Evolutionary conservation across 371 early-diverging fungal genomes (phyloP), one percentile per base, ranked within the genome.

Genomic region (Coemansia sp.): DNA sequence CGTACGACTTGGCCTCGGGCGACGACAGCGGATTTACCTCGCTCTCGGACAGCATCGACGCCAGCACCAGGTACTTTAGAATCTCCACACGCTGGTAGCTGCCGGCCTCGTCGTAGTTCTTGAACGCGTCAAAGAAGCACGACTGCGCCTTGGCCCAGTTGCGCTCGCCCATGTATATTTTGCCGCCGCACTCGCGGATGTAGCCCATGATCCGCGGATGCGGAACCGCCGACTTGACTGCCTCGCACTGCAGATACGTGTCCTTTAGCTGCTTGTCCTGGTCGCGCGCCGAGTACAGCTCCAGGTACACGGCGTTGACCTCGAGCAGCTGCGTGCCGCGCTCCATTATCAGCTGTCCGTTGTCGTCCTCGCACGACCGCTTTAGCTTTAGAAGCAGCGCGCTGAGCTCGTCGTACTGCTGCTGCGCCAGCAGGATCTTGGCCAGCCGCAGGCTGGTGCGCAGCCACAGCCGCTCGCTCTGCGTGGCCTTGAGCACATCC

Each of bases 51-150:
- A 98, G 76, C 95, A 98, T 95, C 72, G 92, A 94, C 8, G 95
- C 93, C 59, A 98, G 71, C 0, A 96, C 94, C 49, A 96, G 81
- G 73, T 97, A 95, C 88, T 95, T 95, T 45, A 97, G 83, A 38
- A 94, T 93, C 64, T 89, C 90, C 50, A 96, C 92, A 59, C 98
- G 90, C 68, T 93, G 94, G 10, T 84, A 85, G 66, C 90, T 91
- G 38, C 96, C 98, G 0, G 98, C 95, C 79, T 98, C 98, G 70
- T 96, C 96, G 76, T 95, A 98, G 73, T 92, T 93, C 62, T 93
- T 94, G 82, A 98, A 98, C 1, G 96, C 91, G 62, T 96, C 96
- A 72, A 95, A 98, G 72, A 98, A 95, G 64, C 94, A 94, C 0
- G 89, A 84, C 70, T 94, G 92, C 1, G 98, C 96, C 66, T 86